Evolutionary conservation across 805 yeast species (phyloP), one percentile per base, ranked within the genome.

Genomic region (Myxozyma melibiosi): DNA sequence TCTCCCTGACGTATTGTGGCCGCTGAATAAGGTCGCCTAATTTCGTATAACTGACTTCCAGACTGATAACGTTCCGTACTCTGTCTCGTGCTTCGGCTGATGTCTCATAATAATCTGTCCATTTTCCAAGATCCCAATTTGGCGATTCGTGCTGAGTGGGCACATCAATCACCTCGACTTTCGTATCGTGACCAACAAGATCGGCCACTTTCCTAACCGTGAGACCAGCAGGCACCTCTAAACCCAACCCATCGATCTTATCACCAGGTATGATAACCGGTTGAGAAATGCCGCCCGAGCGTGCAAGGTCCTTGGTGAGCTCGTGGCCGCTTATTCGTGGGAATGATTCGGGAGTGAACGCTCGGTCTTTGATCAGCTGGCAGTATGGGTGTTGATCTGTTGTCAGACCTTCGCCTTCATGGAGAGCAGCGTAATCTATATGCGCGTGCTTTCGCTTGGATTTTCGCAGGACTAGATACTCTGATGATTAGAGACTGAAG

Each of bases 131-230:
- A 18, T 79, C 77, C 96, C 96, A 90, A 11, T 79, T 78, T 0
- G 84, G 66, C 3, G 69, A 60, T 11, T 66, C 65, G 53, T 85
- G 85, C 66, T 90, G 97, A 0, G 95, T 84, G 22, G 86, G 76
- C 2, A 89, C 96, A 69, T 90, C 96, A 92, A 90, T 88, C 1
- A 90, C 96, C 53, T 88, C 95, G 1, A 90, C 79, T 0, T 78
- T 79, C 3, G 73, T 72, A 37, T 84, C 86, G 3, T 72, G 79
- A 0, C 96, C 96, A 27, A 89, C 78, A 11, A 76, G 67, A 4
- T 78, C 78, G 0, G 85, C 74, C 0, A 88, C 78, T 57, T 81
- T 74, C 42, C 79, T 76, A 4, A 88, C 83, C 6, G 82, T 78
- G 38, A 88, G 73, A 3, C 71, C 65, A 5, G 67, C 65, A 0